A percentile compares a stretch with the other conserved stretches of the same genome.
Conservation (phyloP, 2,329 filamentous ascomycete genomes). For the Ascochyta lentis region DNA sequence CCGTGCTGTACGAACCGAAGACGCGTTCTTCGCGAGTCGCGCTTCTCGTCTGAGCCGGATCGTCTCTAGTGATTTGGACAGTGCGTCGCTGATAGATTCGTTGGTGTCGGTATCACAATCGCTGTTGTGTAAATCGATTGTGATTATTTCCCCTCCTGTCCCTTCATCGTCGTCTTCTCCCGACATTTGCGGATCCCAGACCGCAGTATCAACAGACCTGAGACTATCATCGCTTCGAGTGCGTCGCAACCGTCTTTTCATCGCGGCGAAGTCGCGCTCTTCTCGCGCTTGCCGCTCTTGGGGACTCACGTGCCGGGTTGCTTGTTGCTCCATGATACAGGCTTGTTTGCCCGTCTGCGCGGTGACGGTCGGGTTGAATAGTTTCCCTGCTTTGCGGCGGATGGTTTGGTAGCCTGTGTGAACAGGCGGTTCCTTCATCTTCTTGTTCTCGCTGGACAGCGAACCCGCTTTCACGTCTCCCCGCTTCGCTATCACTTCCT, state of each 20-base stretch:
- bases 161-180: background rate
- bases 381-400: background rate
- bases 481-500: too few species aligned
- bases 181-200: constrained; percentile 3
- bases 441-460: background rate
- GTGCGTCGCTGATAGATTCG: background rate
- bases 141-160: background rate
- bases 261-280: background rate
- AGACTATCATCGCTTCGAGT: constrained; percentile 14
- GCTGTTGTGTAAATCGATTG: background rate
- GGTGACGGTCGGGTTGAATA: background rate
- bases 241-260: constrained; percentile 7
- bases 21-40: background rate
- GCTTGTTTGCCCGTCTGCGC: background rate
- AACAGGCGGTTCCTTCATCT: background rate
- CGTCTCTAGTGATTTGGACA: background rate
- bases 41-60: background rate
- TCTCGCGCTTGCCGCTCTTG: constrained; percentile 3
- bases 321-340: background rate
- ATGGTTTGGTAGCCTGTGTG: background rate
- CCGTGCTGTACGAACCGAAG: too few species aligned
- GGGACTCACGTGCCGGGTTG: constrained; percentile 4
- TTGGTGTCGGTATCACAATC: background rate
- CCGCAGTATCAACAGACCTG: constrained; percentile 19
- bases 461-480: too few species aligned